Base-by-base conservation (phyloP, 2,329 filamentous ascomycete genomes). In the Fusarium haematococcum region DNA sequence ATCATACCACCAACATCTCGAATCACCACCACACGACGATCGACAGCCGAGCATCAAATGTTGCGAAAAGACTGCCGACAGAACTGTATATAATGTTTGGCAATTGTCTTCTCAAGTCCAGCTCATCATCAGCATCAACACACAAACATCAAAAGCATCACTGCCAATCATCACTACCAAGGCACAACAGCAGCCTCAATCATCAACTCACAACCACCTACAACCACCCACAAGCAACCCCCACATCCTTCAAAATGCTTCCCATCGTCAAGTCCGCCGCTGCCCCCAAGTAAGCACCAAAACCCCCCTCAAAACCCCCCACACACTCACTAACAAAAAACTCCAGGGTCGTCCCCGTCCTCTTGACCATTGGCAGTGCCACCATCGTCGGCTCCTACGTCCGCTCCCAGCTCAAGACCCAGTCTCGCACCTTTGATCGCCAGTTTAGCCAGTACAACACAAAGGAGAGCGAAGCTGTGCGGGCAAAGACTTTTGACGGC, bases 371-470 rank as follows among this genome's bases (percentile, higher is more conserved):
- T 10, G 76, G 75, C 63, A 78, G 76, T 39, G 76, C 69, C 39
- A 67, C 75, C 33, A 48, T 69, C 25, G 68, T 74, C 6, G 65
- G 54, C 1, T 54, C 66, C 13, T 75, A 66, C 60, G 56, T 78
- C 32, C 70, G 62, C 9, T 62, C 67, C n/a, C 71, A 75, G 20
- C 70, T 78, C 35, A 62, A 50, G 52, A 63, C 63, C 39, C 68
- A 70, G n/a, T 69, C 76, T 30, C 37, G 70, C 25, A 69, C 64
- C 2, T 77, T 78, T 50, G 77, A 78, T 41, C 69, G 75, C 57
- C 74, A 68, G 16, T 78, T 78, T n/a, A 67, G 61, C 35, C 68
- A 75, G 35, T 78, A 78, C 59, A 78, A 76, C 23, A 78, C 48
- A 35, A 33, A 48, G 16, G 48, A 74, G 50, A 78, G 77, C 25